These are phyloP conservation scores for Saccharomyces hybrid DNA, from an alignment of 1,139 yeast species.

Conservation along the genomic window DNA sequence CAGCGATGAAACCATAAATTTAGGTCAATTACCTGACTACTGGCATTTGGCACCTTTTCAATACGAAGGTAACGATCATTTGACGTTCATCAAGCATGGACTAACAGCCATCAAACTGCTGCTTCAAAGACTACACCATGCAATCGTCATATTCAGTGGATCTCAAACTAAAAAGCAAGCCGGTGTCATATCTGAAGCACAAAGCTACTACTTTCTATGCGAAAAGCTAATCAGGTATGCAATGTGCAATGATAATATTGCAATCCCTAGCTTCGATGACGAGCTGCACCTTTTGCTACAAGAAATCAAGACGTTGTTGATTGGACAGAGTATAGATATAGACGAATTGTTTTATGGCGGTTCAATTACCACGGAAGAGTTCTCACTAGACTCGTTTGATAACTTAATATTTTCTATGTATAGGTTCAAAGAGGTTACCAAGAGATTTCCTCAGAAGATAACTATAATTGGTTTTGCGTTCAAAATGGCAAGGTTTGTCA, in stretches of 20 bases:
- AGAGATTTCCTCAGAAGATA: conserved; percentile 44
- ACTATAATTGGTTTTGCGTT: conserved; percentile 70
- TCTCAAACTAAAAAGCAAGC: conserved; percentile 56
- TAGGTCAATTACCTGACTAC: conserved; percentile 41
- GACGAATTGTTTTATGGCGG: conserved; percentile 12
- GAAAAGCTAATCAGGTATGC: conserved; percentile 17
- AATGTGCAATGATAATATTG: conserved; percentile 3
- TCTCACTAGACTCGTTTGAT: conserved; percentile 76
- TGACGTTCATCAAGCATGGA: conserved; percentile 61
- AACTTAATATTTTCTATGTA: conserved; percentile 60
- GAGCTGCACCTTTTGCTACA: conserved; percentile 9
- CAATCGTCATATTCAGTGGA: conserved; percentile 52
- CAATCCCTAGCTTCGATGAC: conserved; percentile 10
- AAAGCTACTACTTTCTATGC: conserved; percentile 40
- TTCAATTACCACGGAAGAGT: conserved; percentile 45
- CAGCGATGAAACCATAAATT: conserved; percentile 20
- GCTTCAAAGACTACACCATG: conserved; percentile 29
- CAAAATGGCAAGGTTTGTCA: conserved; percentile 51
- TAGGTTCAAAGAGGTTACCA: conserved; percentile 44
- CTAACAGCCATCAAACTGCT: conserved; percentile 33
- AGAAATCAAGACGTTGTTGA: conserved; percentile 5
- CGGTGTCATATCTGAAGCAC: conserved; percentile 55
- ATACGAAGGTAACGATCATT: conserved; percentile 58
- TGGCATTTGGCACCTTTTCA: conserved; percentile 69
- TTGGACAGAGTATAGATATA: conserved; percentile 6